Evolutionary conservation across 306 rosid genomes (phyloP), one percentile per base, ranked within the genome.

Genomic region (Cyclanthera cordifolia): DNA sequence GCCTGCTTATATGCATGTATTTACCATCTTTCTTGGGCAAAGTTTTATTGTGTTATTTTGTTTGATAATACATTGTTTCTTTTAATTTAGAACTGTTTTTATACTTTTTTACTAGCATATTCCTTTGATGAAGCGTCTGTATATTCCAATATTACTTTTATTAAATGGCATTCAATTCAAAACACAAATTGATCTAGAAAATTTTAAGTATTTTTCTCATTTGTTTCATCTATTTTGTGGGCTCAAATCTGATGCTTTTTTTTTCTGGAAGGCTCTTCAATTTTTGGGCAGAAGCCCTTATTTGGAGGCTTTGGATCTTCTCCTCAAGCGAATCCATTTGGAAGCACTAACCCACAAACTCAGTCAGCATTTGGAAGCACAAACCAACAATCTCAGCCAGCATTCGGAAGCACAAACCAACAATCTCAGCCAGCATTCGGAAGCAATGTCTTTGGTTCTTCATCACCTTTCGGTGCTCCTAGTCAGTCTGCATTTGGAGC

Each of bases 381-480:
- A 39, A 41, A 73, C 41, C 96, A 90, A 67, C 86, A 81, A 59
- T 88, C 99, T 43, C 97, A 88, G 71, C 89, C 95, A 43, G 90
- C 95, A 53, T 94, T 90, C 71, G 94, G 96, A 72, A 78, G 79
- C 73, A 67, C 96, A 39, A 41, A 72, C 41, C 96, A 90, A 70
- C 86, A 81, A 59, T 88, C 99, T 47, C 97, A 88, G 71, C 89
- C 96, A 43, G 90, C 95, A 53, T 90, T 93, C 69, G 99, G 99
- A 51, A 86, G 87, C 81, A 85, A 88, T 70, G 53, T 88, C 56
- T 90, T 94, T 80, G 95, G 96, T 74, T 82, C 95, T 53, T 77
- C 96, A 67, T 78, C 92, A 68, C 91, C 96, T 76, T 86, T 91
- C 74, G 95, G 88, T 58, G 90, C 80, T 51, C 51, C 92, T 51